Evolutionary conservation across 2,329 filamentous ascomycete species (phyloP), one percentile per base, ranked within the genome.

Genomic region (Fusarium caatingaense): DNA sequence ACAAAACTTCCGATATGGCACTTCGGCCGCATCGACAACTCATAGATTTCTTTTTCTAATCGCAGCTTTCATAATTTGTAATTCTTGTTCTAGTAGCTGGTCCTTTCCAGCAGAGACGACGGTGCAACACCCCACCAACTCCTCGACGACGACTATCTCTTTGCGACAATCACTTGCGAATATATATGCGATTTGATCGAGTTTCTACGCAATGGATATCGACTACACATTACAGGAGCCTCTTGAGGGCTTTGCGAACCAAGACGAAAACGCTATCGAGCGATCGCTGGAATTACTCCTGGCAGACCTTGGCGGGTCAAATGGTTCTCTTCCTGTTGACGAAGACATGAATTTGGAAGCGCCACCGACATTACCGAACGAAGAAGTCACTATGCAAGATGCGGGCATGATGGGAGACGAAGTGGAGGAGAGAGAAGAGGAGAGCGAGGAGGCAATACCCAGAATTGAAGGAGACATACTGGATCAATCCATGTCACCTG

Each of bases 191-290:
- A 50, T 54, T 46, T 51, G 41, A 58, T 27, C 56, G 32, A n/a
- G 34, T 51, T 59, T 44, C 50, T 47, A 16, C 54, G 40, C 28
- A 30, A 75, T 75, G 73, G 61, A 72, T 28, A 34, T 44, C 15
- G 69, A 69, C 5, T 55, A 55, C 51, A 47, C 21, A 28, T 32
- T 62, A 20, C 51, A 62, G 21, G 63, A 65, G 20, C 40, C 73
- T 23, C 42, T 49, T 11, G 41, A 56, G 42, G 55, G 30, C 9
- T 48, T 54, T n/a, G 16, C n/a, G 6, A 50, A 42, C 11, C 32
- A 47, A 13, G 48, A 54, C 28, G 57, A 60, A n/a, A 37, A 42
- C n/a, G 62, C 53, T 3, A 51, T 69, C 13, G 58, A 64, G 27
- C 56, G 45, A 13, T 65, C 72, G 8, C 18, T 62, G 18, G 41